Evolutionary conservation across 768 basidiomycete genomes (phyloP).

Genomic region (Mycena indigotica): DNA sequence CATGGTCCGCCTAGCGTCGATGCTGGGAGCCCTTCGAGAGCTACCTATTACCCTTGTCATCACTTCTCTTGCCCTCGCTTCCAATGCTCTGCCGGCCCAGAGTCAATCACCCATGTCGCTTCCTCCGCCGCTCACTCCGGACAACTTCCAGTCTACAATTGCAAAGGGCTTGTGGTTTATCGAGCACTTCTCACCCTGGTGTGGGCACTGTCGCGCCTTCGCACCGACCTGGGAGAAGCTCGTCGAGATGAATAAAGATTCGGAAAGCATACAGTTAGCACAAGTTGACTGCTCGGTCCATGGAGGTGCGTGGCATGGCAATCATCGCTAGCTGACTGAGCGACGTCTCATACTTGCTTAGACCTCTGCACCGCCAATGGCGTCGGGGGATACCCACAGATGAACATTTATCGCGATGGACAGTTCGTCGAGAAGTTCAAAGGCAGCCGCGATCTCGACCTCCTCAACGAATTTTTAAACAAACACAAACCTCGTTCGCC

Average conservation of each 20-base stretch:
- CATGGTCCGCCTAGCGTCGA: background rate
- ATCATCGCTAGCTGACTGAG: background rate
- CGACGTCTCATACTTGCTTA: conserved; percentile 30
- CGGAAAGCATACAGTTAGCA: conserved; percentile 60
- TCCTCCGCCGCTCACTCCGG: conserved; percentile 49
- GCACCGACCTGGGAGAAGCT: conserved; percentile 82
- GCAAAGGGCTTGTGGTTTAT: conserved; percentile 74
- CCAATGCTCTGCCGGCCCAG: conserved; percentile 23
- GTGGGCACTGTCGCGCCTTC: conserved; percentile 77
- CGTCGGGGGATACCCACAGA: conserved; percentile 3
- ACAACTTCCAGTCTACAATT: conserved; percentile 57
- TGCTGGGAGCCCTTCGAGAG: conserved; percentile 18
- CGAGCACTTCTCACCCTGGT: conserved; percentile 88
- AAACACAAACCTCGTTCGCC: conserved; percentile 36
- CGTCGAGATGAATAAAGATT: conserved; percentile 49
- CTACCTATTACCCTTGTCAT: conserved; percentile 20
- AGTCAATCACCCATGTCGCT: conserved; percentile 7
- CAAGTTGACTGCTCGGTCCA: conserved; percentile 81
- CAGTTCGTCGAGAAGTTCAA: conserved; percentile 11
- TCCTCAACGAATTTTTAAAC: conserved; percentile 58
- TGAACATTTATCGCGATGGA: conserved; percentile 1
- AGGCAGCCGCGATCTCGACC: conserved; percentile 53
- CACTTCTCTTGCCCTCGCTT: conserved; percentile 18
- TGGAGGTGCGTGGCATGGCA: conserved; percentile 59
- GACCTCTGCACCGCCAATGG: conserved; percentile 64